Base-by-base conservation (phyloP, 257 asterid species). In the Verbena officinalis region DNA sequence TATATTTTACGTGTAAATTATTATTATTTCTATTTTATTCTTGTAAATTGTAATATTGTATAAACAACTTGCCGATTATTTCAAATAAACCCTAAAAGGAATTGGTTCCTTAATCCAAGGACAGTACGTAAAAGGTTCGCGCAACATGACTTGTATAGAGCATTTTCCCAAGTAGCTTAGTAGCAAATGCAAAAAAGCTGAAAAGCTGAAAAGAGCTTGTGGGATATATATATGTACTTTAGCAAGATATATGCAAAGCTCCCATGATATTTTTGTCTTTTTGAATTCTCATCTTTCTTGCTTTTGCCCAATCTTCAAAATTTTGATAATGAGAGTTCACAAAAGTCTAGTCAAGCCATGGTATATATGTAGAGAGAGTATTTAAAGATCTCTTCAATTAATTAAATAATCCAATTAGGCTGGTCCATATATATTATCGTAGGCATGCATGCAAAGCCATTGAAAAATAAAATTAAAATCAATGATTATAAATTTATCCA, bases 211-310 rank as follows among this genome's bases (percentile, higher is more conserved):
- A 24, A 34, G 53, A 65, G 59, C 45, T 42, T 51, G 61, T 59
- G 62, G 43, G 7, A 27, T 3, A 71, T 2, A 36, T 36, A 36
- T 36, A 36, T 36, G 7, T 39, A 48, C 76, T 64, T 49, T 50
- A 57, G 4, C 21, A 50, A 60, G 51, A 57, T 62, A 67, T 30
- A 73, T n/a, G n/a, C n/a, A 27, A 27, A 67, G 22, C 39, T 73
- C 78, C 61, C 78, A 73, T 67, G 74, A 55, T 55, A 22, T 66
- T 44, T 60, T 48, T 54, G 15, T 19, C 65, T 66, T 60, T 67
- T 24, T 22, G 55, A 65, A 54, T 59, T 53, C 65, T 55, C 15
- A 55, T 55, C 45, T 66, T 34, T 60, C 36, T 44, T 16, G 19
- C 60, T 66, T 12, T 60, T 67, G 27, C 22, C 66, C 65, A 45